Evolutionary conservation across 73 alveolate genomes (phyloP), one percentile per base, ranked within the genome.

Genomic region (Paramecium primaurelia): DNA sequence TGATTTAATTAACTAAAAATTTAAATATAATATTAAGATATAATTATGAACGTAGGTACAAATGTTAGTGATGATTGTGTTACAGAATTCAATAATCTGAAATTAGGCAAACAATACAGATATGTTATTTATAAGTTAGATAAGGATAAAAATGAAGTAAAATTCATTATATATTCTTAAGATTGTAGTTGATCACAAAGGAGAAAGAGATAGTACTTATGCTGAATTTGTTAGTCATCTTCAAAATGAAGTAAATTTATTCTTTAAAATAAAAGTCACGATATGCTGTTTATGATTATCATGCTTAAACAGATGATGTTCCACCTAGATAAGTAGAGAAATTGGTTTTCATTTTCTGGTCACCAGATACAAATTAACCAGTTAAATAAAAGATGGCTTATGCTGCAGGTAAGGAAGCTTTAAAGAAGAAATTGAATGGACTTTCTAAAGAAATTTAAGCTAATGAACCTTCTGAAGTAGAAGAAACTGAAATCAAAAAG

Each of bases 281-380:
- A 77, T 77, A 77, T 44, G 90, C 90, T 44, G 71, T 77, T 77
- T 77, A 40, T 40, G 90, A 77, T 77, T 77, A 30, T 47, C 54
- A 80, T 25, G 91, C 91, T 11, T 80, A 80, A 80, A 80, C 91
- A 42, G 75, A 80, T 44, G 91, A 80, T 20, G 77, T 80, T 47
- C 91, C 77, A 80, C 91, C 77, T 4, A 80, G 71, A 26, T 8
- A 80, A 28, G 73, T 80, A 6, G 91, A 80, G 20, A 80, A 80
- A 18, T 26, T 80, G 22, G 77, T 80, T 0, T 80, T 80, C 30
- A 80, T 80, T 20, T 80, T 45, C 30, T 80, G 91, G 91, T 80
- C 91, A 20, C 91, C 91, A 42, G 91, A 80, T 25, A 80, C 91
- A 6, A 64, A 64, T 10, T 22, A 80, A 80, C 77, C 91, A 32